A percentile compares a stretch with the other conserved stretches of the same genome.
Evolutionary conservation across 2,329 filamentous ascomycete genomes (phyloP).

Genomic region (Cercospora sp.): DNA sequence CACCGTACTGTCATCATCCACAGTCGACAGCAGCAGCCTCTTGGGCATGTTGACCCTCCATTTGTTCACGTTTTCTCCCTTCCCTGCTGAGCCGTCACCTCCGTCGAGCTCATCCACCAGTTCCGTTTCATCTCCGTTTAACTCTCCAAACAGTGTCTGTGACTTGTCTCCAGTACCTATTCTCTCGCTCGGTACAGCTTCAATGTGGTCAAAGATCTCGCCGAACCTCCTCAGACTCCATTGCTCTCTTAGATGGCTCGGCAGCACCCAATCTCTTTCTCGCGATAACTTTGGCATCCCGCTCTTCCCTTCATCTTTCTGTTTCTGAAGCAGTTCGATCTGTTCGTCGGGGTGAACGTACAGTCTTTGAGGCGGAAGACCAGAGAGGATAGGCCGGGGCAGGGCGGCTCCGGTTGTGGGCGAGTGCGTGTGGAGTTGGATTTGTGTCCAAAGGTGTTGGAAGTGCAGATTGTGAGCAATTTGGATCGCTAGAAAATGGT

Average conservation of each 20-base stretch:
- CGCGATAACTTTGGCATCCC: constrained; percentile 34
- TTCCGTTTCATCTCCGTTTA: constrained; percentile 17
- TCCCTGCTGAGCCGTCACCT: constrained; percentile 30
- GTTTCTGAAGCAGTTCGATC: constrained; percentile 65
- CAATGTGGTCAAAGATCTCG: constrained; percentile 63
- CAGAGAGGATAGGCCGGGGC: constrained; percentile 66
- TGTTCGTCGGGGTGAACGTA: constrained; percentile 85
- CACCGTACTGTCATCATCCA: constrained; percentile 78
- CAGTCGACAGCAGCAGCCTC: constrained; percentile 70
- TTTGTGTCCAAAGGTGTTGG: constrained; percentile 72
- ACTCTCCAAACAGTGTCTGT: constrained; percentile 22
- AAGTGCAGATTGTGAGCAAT: constrained; percentile 71
- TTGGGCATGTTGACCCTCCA: constrained; percentile 55
- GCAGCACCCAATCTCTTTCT: constrained; percentile 74
- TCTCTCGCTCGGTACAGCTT: constrained; percentile 40
- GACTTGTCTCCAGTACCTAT: constrained; percentile 39
- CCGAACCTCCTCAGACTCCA: constrained; percentile 69
- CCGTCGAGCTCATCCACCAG: constrained; percentile 6
- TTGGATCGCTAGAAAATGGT: constrained; percentile 56
- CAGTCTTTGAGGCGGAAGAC: constrained; percentile 69
- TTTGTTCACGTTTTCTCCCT: constrained; percentile 31
- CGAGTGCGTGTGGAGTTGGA: constrained; percentile 43
- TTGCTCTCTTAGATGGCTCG: constrained; percentile 70
- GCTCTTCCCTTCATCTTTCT: constrained; percentile 42
- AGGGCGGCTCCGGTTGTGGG: constrained; percentile 42